A percentile compares a stretch with the other conserved stretches of the same genome.
These are phyloP conservation scores for Brassica carinata DNA, from an alignment of 345 rosid genomes.

Conservation along the genomic window DNA sequence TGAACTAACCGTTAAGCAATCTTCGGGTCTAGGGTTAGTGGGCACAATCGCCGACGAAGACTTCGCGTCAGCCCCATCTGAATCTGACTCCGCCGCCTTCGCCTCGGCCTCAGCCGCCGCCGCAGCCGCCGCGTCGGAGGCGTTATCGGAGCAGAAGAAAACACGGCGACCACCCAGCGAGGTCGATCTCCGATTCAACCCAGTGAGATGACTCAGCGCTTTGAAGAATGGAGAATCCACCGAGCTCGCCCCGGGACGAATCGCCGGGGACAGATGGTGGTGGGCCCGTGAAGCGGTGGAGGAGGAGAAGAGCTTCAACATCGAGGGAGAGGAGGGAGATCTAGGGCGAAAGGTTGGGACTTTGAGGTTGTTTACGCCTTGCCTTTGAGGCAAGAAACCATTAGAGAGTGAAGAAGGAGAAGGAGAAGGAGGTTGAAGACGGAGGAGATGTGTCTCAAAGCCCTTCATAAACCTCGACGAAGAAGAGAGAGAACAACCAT, in stretches of 20 bases:
- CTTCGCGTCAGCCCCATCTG: background rate
- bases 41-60: conserved; percentile 1
- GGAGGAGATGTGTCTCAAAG: background rate
- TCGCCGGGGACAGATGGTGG: background rate
- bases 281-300: background rate
- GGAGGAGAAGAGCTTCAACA: conserved; percentile 1
- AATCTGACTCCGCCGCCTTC: background rate
- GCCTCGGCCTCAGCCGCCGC: background rate
- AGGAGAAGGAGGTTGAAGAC: background rate
- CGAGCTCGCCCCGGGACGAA: background rate
- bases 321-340: background rate
- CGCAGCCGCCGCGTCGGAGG: background rate
- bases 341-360: background rate
- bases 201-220: background rate
- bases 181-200: background rate
- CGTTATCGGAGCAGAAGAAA: background rate
- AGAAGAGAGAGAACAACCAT: background rate
- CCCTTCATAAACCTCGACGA: background rate
- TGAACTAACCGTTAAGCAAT: background rate
- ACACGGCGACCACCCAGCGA: background rate
- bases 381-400: background rate
- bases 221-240: background rate
- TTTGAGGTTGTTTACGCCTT: background rate
- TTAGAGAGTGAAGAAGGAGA: background rate
- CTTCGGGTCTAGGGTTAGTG: background rate